Conservation (phyloP, 805 yeast genomes). For the Priceomyces haplophilus region DNA sequence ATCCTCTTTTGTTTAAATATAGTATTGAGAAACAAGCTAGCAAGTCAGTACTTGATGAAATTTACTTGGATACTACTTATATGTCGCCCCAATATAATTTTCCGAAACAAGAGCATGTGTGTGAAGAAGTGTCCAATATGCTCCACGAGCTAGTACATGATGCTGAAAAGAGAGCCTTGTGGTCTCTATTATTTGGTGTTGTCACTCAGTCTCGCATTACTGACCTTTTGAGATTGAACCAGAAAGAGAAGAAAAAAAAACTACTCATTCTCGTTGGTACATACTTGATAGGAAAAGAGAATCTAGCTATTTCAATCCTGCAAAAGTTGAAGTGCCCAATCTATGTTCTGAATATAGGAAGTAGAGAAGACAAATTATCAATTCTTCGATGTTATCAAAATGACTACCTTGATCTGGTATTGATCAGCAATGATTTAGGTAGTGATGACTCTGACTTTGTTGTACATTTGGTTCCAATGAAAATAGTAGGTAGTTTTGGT, state of each 20-base stretch:
- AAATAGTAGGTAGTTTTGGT: slow-evolving; percentile 45
- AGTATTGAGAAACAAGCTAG: slow-evolving; percentile 6
- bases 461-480: slow-evolving; percentile 72
- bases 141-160: slow-evolving; percentile 39
- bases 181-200: slow-evolving; percentile 32
- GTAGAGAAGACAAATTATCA: slow-evolving; percentile 37
- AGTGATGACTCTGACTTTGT: slow-evolving; percentile 43
- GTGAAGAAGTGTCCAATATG: slow-evolving; percentile 56
- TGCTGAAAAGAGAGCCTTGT: slow-evolving; percentile 16
- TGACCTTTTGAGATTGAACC: slow-evolving; percentile 23
- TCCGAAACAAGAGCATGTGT: slow-evolving; percentile 72
- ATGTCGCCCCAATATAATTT: slow-evolving; percentile 70
- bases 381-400: slow-evolving; percentile 48
- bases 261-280: slow-evolving; percentile 74
- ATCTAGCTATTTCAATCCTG: slow-evolving; percentile 68
- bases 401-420: slow-evolving; percentile 31
- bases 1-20: slow-evolving; percentile 28
- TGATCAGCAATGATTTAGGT: slow-evolving; percentile 34
- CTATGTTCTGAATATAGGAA: slow-evolving; percentile 48
- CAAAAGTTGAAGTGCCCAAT: slow-evolving; percentile 49
- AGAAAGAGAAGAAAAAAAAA: slow-evolving; percentile 29
- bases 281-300: slow-evolving; percentile 90
- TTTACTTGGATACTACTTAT: slow-evolving; percentile 91
- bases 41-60: slow-evolving; percentile 42
- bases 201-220: slow-evolving; percentile 38